Evolutionary conservation across 768 basidiomycete species (phyloP).

Genomic region (Trametopsis cervina): DNA sequence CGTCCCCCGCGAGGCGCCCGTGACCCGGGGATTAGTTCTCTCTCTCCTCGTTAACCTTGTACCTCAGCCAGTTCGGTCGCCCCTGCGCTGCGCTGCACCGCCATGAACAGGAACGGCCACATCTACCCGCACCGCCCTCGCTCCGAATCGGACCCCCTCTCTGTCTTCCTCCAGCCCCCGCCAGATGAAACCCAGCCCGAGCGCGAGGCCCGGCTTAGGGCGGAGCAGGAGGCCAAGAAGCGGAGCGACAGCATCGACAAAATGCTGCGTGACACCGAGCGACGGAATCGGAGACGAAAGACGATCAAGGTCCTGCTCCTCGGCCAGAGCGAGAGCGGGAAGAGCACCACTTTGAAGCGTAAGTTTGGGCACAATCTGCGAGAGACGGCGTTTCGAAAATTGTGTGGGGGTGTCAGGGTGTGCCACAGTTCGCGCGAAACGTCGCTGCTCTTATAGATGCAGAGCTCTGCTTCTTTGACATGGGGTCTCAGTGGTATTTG

Average conservation of each 20-base stretch:
- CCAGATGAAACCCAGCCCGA: constrained; percentile 62
- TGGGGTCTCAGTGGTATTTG: no score
- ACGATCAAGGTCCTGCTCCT: constrained; percentile 74
- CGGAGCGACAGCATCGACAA: constrained; percentile 76
- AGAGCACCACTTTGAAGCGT: constrained; percentile 87
- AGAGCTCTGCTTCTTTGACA: no score
- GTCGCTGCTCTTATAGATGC: no score
- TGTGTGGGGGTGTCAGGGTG: no score
- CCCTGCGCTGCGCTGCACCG: constrained; percentile 10
- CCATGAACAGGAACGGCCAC: constrained; percentile 10
- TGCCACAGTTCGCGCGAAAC: no score
- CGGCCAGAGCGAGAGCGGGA: constrained; percentile 86
- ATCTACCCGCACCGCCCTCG: constrained; percentile 24
- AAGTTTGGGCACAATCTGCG: constrained; percentile 33
- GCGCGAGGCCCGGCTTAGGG: constrained; percentile 56
- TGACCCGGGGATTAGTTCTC: constrained; percentile 2
- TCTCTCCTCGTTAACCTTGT: constrained; percentile 14
- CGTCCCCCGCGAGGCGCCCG: constrained; percentile 7
- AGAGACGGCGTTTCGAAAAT: no score
- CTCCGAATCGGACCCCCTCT: constrained; percentile 58
- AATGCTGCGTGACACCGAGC: constrained; percentile 62
- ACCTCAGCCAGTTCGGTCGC: constrained; percentile 2
- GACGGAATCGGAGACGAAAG: constrained; percentile 50
- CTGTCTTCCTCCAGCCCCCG: constrained; percentile 61
- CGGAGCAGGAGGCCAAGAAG: constrained; percentile 65